phyloP scores from a whole-genome alignment of 2,329 filamentous ascomycete species.

The Incumbomyces delicatus region DNA sequence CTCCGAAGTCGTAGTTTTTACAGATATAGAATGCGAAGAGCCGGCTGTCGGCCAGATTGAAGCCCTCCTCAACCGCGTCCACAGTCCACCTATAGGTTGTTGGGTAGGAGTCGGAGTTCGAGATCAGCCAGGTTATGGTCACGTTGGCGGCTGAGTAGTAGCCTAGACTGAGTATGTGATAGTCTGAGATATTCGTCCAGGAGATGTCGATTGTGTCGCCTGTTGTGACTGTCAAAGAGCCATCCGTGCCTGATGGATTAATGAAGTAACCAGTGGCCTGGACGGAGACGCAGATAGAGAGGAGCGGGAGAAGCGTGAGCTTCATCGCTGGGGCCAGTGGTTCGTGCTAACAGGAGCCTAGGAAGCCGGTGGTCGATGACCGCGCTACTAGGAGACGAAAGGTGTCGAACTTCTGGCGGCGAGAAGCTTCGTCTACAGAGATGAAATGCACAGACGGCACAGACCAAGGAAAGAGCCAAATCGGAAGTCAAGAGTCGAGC shows the following conservation, averaged over 20 bases:
- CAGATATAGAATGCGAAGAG: conserved; percentile 5
- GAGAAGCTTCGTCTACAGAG: too few species aligned
- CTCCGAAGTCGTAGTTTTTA: conserved; percentile 1
- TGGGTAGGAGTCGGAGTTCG: not conserved
- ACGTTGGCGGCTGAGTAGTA: conserved; percentile 2
- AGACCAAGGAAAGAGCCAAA: too few species aligned
- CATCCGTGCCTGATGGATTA: conserved; percentile 1
- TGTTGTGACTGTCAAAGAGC: not conserved
- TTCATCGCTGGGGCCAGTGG: not conserved
- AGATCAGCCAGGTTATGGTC: conserved; percentile 7
- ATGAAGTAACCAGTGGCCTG: conserved; percentile 1
- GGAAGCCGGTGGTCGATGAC: not conserved
- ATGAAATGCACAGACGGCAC: too few species aligned
- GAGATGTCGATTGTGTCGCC: conserved; percentile 5
- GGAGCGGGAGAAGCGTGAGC: not conserved
- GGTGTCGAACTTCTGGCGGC: too few species aligned
- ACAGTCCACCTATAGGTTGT: conserved; percentile 5
- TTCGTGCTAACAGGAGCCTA: not conserved
- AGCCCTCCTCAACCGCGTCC: conserved; percentile 1
- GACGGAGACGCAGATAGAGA: not conserved
- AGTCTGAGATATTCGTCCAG: conserved; percentile 4
- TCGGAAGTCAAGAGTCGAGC: too few species aligned
- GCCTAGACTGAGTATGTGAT: conserved; percentile 2
- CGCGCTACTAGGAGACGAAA: not conserved
- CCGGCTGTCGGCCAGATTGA: conserved; percentile 3